Base-by-base conservation (phyloP, 2,329 filamentous ascomycete genomes). In the Colletotrichum salicis region DNA sequence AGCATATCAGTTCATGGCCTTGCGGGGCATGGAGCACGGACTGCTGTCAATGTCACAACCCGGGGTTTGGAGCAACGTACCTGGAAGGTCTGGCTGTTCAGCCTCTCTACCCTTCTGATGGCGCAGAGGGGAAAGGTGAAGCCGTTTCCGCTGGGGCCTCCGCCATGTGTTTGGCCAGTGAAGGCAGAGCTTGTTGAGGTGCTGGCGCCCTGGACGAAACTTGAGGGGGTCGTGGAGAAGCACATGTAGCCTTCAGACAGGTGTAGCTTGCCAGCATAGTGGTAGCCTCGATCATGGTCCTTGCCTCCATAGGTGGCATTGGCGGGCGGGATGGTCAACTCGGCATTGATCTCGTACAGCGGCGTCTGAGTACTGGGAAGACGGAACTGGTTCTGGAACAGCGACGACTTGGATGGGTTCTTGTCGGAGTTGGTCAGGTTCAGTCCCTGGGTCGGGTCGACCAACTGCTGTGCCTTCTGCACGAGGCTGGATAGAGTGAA, bases 301-400 rank as follows among this genome's bases (percentile, higher is more conserved):
- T 91, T 91, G 76, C 94, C 93, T 72, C 92, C 91, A 60, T 92
- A 89, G 72, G 88, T 91, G 76, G 86, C 88, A 82, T 92, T 93
- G 74, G 90, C 90, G 73, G 90, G 91, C 67, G 92, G 92, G 71
- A 99, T 93, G 68, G 95, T 97, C 72, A 99, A 90, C 86, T 99
- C 96, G 79, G 96, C 95, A 73, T 93, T 95, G 84, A 99, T 98
- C 86, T 99, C 96, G 84, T 97, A 95, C 70, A 98, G 89, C 67
- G 96, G 96, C 74, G 93, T 95, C 84, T 99, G 96, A 51, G 94
- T 93, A 79, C 94, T 91, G 57, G 96, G 96, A 41, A 99, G 92
- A 76, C 96, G 94, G 86, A 99, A 99, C 84, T 99, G 96, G 82
- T 93, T 92, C 84, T 96, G 95, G 85, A 98, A 99, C 71, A 98